Base-by-base conservation (phyloP, 495 filamentous ascomycete species). In the Paragyromitra xinjiangensis region DNA sequence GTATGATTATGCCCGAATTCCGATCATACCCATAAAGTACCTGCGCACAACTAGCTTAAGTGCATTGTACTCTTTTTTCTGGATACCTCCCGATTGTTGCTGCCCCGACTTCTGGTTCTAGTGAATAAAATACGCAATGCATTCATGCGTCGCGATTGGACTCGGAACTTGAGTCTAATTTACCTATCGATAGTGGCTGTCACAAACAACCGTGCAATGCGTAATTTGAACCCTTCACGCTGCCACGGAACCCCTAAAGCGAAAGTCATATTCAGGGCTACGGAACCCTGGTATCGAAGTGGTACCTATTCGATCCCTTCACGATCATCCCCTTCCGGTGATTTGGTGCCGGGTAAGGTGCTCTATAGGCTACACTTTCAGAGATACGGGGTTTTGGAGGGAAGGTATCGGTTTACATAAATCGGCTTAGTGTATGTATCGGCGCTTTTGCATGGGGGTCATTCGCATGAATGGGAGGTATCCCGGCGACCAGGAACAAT, bases 351-450 rank as follows among this genome's bases (percentile, higher is more conserved):
- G 29, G n/a, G 11, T 45, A 39, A 48, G 37, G 29, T 42, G 3
- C 24, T 24, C 34, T 29, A 58, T 53, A 63, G 6, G 22, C 53
- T 26, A 11, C 19, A 26, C 53, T 42, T 44, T 19, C 29, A 29
- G 56, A 55, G 55, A 64, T 59, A 71, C 55, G 26, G 39, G 53
- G 19, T 37, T 61, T 26, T 50, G 12, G 29, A 9, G 40, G 22
- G 7, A 12, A 34, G 56, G 16, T 65, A 56, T 61, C 67, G 16
- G 40, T 59, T 77, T 77, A 72, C 68, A 73, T 72, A 73, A 73
- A 77, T 34, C 40, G n/a, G 48, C 56, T 65, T 59, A 71, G 7
- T 58, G 29, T 53, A 58, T 58, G 62, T 34, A 56, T 12, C 64
- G 44, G 3, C 45, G 45, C 34, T 63, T 45, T 72, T 63, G 39